A percentile compares a stretch with the other conserved stretches of the same genome.
Evolutionary conservation across 495 filamentous ascomycete genomes (phyloP).

Genomic region (Penicillium goetzii): DNA sequence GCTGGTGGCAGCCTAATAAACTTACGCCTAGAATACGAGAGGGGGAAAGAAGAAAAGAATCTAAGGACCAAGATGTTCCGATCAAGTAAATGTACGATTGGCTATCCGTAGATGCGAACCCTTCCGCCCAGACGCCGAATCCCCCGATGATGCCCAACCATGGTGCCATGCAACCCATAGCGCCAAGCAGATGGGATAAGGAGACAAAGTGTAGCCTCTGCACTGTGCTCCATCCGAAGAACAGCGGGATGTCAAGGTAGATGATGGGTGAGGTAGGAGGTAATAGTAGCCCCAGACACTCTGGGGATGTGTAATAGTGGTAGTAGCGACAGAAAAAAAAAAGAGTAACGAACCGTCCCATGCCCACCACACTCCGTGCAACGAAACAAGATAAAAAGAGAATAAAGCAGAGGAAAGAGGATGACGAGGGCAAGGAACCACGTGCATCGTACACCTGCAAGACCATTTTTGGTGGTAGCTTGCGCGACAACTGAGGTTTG

Average conservation of each 20-base stretch:
- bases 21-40: neutral
- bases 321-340: slow-evolving; percentile 18
- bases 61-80: slow-evolving; percentile 2
- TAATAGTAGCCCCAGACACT: neutral
- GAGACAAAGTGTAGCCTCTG: slow-evolving; percentile 16
- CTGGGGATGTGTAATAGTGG: neutral
- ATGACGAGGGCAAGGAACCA: slow-evolving; percentile 32
- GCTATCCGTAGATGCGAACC: slow-evolving; percentile 30
- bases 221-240: neutral
- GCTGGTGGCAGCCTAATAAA: neutral
- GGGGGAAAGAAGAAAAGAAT: neutral
- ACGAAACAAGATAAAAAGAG: slow-evolving; percentile 26
- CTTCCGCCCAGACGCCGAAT: slow-evolving; percentile 27
- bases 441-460: slow-evolving; percentile 45
- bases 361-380: slow-evolving; percentile 45
- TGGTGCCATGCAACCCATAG: slow-evolving; percentile 12
- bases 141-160: slow-evolving; percentile 14
- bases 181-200: slow-evolving; percentile 19
- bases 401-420: slow-evolving; percentile 23
- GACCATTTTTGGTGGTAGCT: slow-evolving; percentile 19
- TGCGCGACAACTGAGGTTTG: slow-evolving; percentile 21
- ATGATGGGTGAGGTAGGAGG: slow-evolving; percentile 2
- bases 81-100: slow-evolving; percentile 29
- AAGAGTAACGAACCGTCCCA: slow-evolving; percentile 35
- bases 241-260: slow-evolving; percentile 1